Conservation (phyloP, 2,329 filamentous ascomycete genomes). For the Chrysoporthe cubensis region DNA sequence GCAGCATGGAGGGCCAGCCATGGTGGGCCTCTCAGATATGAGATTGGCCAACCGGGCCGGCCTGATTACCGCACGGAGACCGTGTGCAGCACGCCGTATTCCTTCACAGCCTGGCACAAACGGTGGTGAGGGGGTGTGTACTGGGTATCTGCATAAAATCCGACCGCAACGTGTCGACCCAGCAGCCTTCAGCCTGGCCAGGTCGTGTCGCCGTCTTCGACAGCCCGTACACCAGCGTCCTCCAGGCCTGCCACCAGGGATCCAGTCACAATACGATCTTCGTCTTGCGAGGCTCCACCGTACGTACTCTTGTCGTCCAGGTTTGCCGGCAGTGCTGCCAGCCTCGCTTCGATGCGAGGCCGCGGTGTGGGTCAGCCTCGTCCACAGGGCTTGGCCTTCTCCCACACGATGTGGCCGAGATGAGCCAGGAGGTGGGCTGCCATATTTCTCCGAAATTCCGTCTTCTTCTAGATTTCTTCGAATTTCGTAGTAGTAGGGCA, state of each 20-base stretch:
- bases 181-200: background rate
- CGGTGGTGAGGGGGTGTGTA: background rate
- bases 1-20: background rate
- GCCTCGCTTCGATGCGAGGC: background rate
- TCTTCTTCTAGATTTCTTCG: background rate
- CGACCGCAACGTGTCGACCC: background rate
- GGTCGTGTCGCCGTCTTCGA: background rate
- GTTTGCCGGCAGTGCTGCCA: background rate
- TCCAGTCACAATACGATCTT: background rate
- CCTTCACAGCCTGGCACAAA: background rate
- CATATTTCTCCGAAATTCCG: background rate
- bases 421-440: background rate
- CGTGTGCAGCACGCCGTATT: background rate
- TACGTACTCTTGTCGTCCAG: background rate
- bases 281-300: background rate
- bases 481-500: background rate
- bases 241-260: background rate
- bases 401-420: background rate
- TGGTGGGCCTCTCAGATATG: background rate
- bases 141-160: background rate
- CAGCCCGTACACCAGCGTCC: background rate
- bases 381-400: background rate
- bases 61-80: background rate
- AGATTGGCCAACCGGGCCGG: background rate
- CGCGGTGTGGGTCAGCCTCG: background rate